Percentiles rank a stretch among this genome's conserved stretches.
phyloP scores from a whole-genome alignment of 345 rosid genomes.

The Dipteronia dyeriana region DNA sequence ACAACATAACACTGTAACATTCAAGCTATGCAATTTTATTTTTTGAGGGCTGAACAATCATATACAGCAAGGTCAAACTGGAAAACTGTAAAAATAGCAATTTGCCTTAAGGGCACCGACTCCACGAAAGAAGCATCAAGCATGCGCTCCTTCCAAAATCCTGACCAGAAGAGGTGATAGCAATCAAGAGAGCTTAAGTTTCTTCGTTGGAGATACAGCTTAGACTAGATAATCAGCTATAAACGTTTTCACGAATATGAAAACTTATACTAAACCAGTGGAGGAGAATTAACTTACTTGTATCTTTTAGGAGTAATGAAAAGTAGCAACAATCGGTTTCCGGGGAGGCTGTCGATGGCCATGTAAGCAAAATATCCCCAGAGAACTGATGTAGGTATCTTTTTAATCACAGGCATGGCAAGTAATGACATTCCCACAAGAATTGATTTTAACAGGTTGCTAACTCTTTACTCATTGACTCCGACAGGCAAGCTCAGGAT shows the following conservation, averaged over 20 bases:
- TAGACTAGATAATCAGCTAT: too few species aligned
- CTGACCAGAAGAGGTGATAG: constrained; percentile 25
- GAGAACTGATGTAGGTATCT: constrained; percentile 44
- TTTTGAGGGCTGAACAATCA: too few species aligned
- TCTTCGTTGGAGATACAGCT: too few species aligned
- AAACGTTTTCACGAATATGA: too few species aligned
- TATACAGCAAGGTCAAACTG: constrained; percentile 16
- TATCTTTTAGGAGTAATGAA: constrained; percentile 30
- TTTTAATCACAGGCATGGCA: constrained; percentile 33
- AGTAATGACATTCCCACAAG: constrained; percentile 27
- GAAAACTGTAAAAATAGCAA: constrained; percentile 35
- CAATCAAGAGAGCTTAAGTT: too few species aligned
- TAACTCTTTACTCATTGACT: constrained; percentile 40
- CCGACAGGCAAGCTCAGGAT: constrained; percentile 40
- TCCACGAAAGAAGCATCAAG: constrained; percentile 54
- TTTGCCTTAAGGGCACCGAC: constrained; percentile 32
- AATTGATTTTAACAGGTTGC: constrained; percentile 34
- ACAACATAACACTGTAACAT: too few species aligned
- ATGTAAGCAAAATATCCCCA: constrained; percentile 48
- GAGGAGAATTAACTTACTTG: constrained; percentile 24
- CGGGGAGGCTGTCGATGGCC: constrained; percentile 46
- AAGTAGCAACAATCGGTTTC: constrained; percentile 37
- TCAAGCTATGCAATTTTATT: too few species aligned
- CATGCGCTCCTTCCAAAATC: constrained; percentile 52
- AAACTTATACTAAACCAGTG: too few species aligned